These are phyloP conservation scores for Blastobotrys parvus DNA, from an alignment of 805 yeast species.

Conservation along the genomic window DNA sequence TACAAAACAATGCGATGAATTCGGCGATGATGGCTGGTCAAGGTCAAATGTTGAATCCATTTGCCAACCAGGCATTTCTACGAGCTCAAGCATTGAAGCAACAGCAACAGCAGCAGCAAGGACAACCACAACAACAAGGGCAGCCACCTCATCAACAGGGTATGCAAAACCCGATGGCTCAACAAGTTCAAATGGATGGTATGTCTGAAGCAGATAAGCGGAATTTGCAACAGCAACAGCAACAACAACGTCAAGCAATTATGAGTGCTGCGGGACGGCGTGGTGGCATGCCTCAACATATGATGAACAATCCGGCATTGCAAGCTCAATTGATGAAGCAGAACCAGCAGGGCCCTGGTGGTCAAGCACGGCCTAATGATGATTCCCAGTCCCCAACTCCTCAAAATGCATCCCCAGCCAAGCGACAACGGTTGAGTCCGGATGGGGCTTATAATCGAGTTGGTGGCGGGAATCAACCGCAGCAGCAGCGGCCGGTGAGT, in stretches of 20 bases:
- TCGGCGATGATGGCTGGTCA: conserved; percentile 7
- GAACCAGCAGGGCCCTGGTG: neutral
- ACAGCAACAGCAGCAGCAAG: conserved; percentile 7
- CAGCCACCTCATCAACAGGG: neutral
- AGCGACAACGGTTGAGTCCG: conserved; percentile 30
- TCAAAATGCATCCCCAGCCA: conserved; percentile 25
- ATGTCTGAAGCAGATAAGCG: conserved; percentile 23
- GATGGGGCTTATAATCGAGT: conserved; percentile 19
- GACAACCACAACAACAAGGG: neutral
- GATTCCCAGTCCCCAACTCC: conserved; percentile 24
- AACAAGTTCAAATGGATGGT: neutral
- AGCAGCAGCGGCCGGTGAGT: conserved; percentile 24
- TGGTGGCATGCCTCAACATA: conserved; percentile 5
- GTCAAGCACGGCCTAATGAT: conserved; percentile 11
- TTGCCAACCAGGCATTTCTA: conserved; percentile 1
- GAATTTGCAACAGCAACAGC: too few species aligned
- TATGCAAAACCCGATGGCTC: neutral
- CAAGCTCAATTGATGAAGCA: conserved; percentile 19
- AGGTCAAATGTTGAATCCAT: conserved; percentile 6
- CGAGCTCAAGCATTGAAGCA: conserved; percentile 5
- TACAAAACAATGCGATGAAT: conserved; percentile 28
- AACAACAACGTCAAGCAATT: too few species aligned
- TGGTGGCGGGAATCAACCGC: conserved; percentile 17
- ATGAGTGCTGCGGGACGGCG: neutral
- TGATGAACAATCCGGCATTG: conserved; percentile 11